A percentile compares a stretch with the other conserved stretches of the same genome.
Conservation (phyloP, 1,139 yeast species). For the Taphrina populina region DNA sequence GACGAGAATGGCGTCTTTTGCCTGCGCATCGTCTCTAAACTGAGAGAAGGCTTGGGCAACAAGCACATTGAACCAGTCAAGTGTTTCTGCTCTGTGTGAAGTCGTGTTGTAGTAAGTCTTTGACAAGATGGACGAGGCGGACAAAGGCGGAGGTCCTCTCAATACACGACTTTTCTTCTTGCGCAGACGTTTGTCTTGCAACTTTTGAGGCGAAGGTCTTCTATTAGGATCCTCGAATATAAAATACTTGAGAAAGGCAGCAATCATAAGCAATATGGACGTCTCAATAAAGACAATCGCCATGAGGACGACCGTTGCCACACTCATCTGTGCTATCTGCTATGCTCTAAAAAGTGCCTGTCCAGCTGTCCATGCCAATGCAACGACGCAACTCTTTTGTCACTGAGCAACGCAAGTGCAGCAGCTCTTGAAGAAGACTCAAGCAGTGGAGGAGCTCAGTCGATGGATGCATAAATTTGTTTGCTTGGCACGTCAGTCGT, state of each 20-base stretch:
- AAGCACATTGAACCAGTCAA: conserved; percentile 95
- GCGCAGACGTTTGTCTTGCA: neutral
- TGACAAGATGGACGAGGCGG: conserved; percentile 57
- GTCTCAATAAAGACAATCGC: conserved; percentile 25
- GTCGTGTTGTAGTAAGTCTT: conserved; percentile 90
- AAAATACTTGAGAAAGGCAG: conserved; percentile 78
- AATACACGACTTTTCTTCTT: conserved; percentile 42
- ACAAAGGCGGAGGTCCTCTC: conserved; percentile 40
- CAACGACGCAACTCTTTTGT: too few species aligned
- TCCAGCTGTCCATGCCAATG: too few species aligned
- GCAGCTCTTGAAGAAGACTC: too few species aligned
- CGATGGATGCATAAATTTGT: too few species aligned
- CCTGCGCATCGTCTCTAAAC: conserved; percentile 78
- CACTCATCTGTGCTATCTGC: conserved; percentile 6
- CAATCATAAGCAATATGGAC: conserved; percentile 69
- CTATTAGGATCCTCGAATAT: conserved; percentile 71
- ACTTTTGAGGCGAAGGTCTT: neutral
- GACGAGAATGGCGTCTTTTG: conserved; percentile 78
- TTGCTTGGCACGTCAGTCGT: too few species aligned
- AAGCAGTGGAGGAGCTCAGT: too few species aligned
- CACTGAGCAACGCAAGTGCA: too few species aligned
- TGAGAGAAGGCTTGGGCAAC: conserved; percentile 89
- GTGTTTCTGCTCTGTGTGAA: conserved; percentile 80
- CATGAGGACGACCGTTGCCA: conserved; percentile 13
- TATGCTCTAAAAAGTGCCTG: neutral